Evolutionary conservation across 257 asterid genomes (phyloP).

Genomic region (Euphrasia confusa): DNA sequence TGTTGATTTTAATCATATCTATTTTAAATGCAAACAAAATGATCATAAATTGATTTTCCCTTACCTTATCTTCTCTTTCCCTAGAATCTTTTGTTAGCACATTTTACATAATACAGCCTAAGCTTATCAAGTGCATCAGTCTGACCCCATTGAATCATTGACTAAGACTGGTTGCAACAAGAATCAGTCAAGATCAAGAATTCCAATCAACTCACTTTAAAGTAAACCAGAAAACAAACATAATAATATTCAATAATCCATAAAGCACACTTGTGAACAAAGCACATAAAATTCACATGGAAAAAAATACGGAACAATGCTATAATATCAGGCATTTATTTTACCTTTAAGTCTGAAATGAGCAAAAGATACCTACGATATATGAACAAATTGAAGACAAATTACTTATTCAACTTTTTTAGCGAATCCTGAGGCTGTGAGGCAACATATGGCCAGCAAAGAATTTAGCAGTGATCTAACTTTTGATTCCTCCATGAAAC

Average conservation of each 20-base stretch:
- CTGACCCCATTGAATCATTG: too few relatives aligned
- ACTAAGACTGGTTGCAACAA: too few relatives aligned
- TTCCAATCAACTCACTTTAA: conserved; percentile 4
- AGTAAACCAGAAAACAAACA: conserved; percentile 4
- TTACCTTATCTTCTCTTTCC: too few relatives aligned
- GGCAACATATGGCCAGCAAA: not conserved
- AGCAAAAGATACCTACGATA: not conserved
- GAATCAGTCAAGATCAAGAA: too few relatives aligned
- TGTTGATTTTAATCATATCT: too few relatives aligned
- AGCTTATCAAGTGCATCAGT: too few relatives aligned
- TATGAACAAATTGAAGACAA: not conserved
- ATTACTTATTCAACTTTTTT: not conserved
- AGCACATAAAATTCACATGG: not conserved
- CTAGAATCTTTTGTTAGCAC: too few relatives aligned
- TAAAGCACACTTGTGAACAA: not conserved
- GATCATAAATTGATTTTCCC: too few relatives aligned
- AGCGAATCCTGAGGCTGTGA: not conserved
- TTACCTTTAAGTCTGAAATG: not conserved
- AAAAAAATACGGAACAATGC: not conserved
- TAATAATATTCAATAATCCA: not conserved
- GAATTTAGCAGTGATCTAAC: conserved; percentile 8
- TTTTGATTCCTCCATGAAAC: not conserved
- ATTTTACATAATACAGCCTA: too few relatives aligned
- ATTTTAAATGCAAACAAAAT: too few relatives aligned
- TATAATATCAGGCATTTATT: conserved; percentile 3